Conservation (phyloP, 179 eudicot species). For the Pouteria campechiana region DNA sequence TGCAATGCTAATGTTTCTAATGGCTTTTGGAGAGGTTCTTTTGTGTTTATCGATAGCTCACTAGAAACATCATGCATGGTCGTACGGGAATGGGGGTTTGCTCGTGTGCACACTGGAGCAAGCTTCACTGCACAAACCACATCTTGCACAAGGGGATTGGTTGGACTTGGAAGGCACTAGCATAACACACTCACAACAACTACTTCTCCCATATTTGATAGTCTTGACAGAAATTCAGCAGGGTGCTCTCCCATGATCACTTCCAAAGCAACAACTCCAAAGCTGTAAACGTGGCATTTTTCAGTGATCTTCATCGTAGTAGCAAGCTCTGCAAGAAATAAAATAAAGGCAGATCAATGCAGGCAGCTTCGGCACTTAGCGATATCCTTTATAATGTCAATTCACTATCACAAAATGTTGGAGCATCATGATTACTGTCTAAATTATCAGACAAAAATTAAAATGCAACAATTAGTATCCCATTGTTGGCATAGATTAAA, state of each 20-base stretch:
- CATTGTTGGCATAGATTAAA: too few relatives aligned
- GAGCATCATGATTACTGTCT: too few relatives aligned
- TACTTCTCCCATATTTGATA: neutral
- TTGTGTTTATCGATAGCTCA: too few relatives aligned
- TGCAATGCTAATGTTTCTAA: too few relatives aligned
- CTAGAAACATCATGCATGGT: slow-evolving; percentile 5
- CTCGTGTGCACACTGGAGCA: neutral
- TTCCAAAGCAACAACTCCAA: slow-evolving; percentile 19
- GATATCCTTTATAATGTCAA: too few relatives aligned
- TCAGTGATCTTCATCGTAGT: slow-evolving; percentile 14
- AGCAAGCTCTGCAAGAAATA: slow-evolving; percentile 14
- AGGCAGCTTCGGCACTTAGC: too few relatives aligned
- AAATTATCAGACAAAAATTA: too few relatives aligned
- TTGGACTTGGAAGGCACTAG: neutral
- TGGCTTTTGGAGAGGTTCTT: too few relatives aligned
- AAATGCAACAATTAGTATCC: too few relatives aligned
- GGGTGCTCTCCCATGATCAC: slow-evolving; percentile 21
- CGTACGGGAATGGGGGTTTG: slow-evolving; percentile 3
- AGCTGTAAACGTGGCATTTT: slow-evolving; percentile 23
- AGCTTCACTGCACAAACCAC: neutral
- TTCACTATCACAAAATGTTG: too few relatives aligned
- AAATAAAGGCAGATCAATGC: too few relatives aligned
- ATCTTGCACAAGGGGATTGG: neutral
- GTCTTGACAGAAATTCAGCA: slow-evolving; percentile 8
- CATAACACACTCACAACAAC: neutral